phyloP scores from a whole-genome alignment of 2,329 filamentous ascomycete species.

The Fusarium sp. region DNA sequence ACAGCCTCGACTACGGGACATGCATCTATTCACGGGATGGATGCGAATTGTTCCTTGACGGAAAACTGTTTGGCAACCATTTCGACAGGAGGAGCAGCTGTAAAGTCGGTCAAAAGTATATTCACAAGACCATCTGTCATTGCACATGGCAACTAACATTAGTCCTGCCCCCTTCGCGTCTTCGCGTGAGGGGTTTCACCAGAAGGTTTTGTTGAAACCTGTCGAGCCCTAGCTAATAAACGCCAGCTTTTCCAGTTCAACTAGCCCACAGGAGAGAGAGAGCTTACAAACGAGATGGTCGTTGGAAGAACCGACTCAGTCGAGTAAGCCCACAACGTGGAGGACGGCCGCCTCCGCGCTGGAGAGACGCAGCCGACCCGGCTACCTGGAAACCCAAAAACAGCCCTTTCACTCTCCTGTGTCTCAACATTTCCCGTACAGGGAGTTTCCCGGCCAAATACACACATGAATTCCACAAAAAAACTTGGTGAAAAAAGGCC shows the following conservation, averaged over 20 bases:
- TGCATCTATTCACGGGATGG: background rate
- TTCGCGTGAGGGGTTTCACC: background rate
- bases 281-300: background rate
- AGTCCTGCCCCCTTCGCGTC: background rate
- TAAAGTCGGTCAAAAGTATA: background rate
- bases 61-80: background rate
- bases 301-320: background rate
- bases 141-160: constrained; percentile 1
- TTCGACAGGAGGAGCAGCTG: background rate
- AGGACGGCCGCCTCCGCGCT: background rate
- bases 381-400: background rate
- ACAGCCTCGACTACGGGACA: background rate
- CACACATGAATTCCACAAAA: background rate
- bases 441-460: background rate
- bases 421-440: background rate
- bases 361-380: background rate
- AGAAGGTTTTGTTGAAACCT: background rate
- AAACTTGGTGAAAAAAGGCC: background rate
- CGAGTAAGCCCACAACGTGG: background rate
- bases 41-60: background rate
- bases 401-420: background rate
- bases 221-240: background rate
- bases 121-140: background rate
- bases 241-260: background rate
- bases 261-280: background rate